These are phyloP conservation scores for Nepenthes mirabilis DNA, from an alignment of 148 eudicot species.

Conservation along the genomic window DNA sequence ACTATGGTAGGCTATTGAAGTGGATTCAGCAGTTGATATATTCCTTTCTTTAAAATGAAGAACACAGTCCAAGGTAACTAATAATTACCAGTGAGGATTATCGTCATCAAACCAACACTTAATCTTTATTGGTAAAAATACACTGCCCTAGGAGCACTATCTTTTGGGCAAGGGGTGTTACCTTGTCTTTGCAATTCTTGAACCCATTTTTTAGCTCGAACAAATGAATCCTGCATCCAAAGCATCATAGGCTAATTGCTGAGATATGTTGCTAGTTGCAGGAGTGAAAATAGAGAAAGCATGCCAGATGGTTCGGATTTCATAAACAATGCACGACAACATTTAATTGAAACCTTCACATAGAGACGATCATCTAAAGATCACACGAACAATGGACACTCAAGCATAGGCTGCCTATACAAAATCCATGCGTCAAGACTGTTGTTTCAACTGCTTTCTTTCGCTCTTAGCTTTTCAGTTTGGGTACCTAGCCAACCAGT, in stretches of 20 bases:
- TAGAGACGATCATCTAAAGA: no score
- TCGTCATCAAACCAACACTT: neutral
- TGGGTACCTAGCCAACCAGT: no score
- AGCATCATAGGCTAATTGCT: slow-evolving; percentile 1
- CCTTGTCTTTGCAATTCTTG: slow-evolving; percentile 38
- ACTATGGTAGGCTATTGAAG: no score
- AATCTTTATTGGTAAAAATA: neutral
- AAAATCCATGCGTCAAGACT: no score
- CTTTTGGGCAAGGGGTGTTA: slow-evolving; percentile 5
- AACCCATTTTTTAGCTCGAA: slow-evolving; percentile 41
- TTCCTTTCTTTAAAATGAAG: neutral
- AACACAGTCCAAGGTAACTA: no score
- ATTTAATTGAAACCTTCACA: no score
- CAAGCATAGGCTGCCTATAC: no score
- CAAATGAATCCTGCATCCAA: slow-evolving; percentile 26
- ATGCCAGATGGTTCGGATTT: neutral
- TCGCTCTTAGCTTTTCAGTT: no score
- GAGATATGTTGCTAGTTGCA: neutral
- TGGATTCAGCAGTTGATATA: neutral
- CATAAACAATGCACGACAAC: neutral
- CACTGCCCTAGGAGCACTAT: neutral
- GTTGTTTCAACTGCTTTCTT: no score
- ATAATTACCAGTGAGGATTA: neutral
- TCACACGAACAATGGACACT: no score
- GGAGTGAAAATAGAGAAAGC: neutral